Percentiles rank a stretch among this genome's conserved stretches.
Conservation (phyloP, 2,329 filamentous ascomycete species). For the Aurifilum marmelostoma region DNA sequence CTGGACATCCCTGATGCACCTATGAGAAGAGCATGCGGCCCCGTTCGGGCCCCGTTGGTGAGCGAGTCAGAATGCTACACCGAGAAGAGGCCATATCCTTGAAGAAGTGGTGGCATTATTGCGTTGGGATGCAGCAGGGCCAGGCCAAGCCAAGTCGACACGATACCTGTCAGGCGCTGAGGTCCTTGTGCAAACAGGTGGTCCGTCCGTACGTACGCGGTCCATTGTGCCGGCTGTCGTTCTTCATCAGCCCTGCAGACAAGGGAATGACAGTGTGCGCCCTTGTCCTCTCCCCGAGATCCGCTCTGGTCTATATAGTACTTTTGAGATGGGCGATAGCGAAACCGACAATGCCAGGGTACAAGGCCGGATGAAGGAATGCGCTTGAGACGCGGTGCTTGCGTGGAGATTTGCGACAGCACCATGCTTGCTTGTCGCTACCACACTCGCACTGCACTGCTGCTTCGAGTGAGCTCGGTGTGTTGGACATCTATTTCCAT, state of each 20-base stretch:
- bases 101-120: background rate
- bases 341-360: background rate
- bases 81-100: background rate
- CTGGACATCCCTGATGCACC: conserved; percentile 2
- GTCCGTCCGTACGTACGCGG: background rate
- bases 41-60: background rate
- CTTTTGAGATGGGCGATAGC: background rate
- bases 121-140: background rate
- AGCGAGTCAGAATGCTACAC: conserved; percentile 1
- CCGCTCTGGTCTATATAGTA: background rate
- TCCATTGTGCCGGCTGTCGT: background rate
- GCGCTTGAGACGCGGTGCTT: background rate
- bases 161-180: background rate
- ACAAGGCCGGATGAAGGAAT: background rate
- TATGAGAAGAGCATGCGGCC: background rate
- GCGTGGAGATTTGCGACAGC: background rate
- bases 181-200: background rate
- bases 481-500: conserved; percentile 11
- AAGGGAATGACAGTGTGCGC: background rate
- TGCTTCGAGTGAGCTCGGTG: background rate
- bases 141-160: background rate
- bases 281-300: background rate
- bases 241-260: conserved; percentile 12
- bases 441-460: background rate
- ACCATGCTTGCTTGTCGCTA: background rate